Evolutionary conservation across 75 land plant species (phyloP), one percentile per base, ranked within the genome.

Genomic region (Cryptomeria japonica): DNA sequence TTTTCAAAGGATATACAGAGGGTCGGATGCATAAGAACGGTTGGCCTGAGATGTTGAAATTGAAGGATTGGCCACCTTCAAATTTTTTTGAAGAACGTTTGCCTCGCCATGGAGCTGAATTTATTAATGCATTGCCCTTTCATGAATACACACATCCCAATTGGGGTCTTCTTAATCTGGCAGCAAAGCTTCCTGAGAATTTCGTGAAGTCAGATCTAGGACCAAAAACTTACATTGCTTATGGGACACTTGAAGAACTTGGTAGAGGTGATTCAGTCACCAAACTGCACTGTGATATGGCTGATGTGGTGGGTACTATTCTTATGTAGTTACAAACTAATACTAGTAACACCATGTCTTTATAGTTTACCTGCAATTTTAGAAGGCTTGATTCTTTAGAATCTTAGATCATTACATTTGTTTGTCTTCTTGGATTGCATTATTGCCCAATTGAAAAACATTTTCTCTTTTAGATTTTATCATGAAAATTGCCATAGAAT

Each of bases 61-160:
- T 96, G 89, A 97, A 96, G 86, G 95, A 96, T 72, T 96, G 99
- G 97, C 98, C 98, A 87, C 87, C 95, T 10, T 86, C 96, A 2
- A 93, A 88, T 90, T 90, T 88, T 44, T 89, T 95, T 88, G 96
- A 96, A 83, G 99, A 95, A 78, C 97, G 97, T 70, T 90, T 97
- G 38, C 88, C 93, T 82, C 96, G 94, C 84, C 98, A 94, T 82
- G 94, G 94, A 88, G 94, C 97, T 72, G 99, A 97, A 41, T 94
- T 97, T 85, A 90, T 95, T 47, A 92, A 90, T 75, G 89, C 91
- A 68, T 87, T 97, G 34, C 99, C 99, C 9, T 92, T 97, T 58
- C 92, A 95, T n/a, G 98, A 96, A 88, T 97, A 95, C 84, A 91
- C 96, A 31, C 97, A 97, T 91, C 94, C 95, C 38, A 95, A 90